These are phyloP conservation scores for Lenzites betulinus DNA, from an alignment of 768 basidiomycete species.

Conservation along the genomic window DNA sequence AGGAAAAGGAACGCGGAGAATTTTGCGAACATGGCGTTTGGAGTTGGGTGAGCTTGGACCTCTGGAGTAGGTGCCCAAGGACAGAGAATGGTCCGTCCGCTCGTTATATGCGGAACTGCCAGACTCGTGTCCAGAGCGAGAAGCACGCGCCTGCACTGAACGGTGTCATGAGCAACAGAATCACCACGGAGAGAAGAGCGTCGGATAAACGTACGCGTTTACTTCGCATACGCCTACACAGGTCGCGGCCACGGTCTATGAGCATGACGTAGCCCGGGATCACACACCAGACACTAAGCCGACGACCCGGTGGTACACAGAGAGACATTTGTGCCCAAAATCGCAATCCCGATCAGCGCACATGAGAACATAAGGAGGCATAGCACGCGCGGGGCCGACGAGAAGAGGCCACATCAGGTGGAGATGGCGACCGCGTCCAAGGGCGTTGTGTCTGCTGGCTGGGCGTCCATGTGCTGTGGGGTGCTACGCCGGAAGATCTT, in stretches of 20 bases:
- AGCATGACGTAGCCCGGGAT: not conserved
- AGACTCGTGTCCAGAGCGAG: not conserved
- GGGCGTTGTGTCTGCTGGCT: slow-evolving; percentile 3
- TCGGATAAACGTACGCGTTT: slow-evolving; percentile 13
- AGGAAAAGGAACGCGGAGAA: slow-evolving; percentile 4
- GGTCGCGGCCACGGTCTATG: not conserved
- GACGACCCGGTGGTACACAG: slow-evolving; percentile 11
- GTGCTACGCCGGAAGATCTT: not conserved
- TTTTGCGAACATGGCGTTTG: slow-evolving; percentile 12
- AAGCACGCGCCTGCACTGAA: not conserved
- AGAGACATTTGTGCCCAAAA: not conserved
- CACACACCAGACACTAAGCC: not conserved
- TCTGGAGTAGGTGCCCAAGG: not conserved
- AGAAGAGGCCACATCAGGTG: not conserved
- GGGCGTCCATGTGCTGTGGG: slow-evolving; percentile 5
- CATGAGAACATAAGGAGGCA: not conserved
- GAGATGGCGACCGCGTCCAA: slow-evolving; percentile 3
- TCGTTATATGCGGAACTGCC: slow-evolving; percentile 1
- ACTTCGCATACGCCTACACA: not conserved
- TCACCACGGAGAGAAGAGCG: not conserved
- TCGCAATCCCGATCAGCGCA: slow-evolving; percentile 13
- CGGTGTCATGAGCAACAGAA: slow-evolving; percentile 2
- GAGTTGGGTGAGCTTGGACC: not conserved
- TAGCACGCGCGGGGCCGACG: slow-evolving; percentile 7
- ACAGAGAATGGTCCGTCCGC: not conserved